A percentile compares a stretch with the other conserved stretches of the same genome.
Evolutionary conservation across 176 grass and related monocot species (phyloP).

Genomic region (Rhipidocladum racemiflorum): DNA sequence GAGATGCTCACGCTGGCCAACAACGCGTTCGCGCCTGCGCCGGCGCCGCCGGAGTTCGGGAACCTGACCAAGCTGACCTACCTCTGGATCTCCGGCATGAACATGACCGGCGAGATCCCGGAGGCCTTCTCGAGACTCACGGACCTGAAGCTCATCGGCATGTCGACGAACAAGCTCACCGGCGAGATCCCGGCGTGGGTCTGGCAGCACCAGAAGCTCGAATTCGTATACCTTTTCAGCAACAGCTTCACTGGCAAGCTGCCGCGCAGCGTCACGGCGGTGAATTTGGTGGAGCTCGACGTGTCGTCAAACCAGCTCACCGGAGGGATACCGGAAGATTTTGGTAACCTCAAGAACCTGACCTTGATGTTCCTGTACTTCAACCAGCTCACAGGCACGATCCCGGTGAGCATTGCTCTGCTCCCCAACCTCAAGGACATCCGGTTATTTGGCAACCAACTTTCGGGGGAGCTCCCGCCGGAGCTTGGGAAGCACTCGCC

Average conservation of each 20-base stretch:
- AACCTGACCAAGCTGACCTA: conserved; percentile 41
- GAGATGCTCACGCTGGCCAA: conserved; percentile 32
- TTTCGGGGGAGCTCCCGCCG: conserved; percentile 51
- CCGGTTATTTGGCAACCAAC: conserved; percentile 51
- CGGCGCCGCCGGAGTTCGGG: conserved; percentile 34
- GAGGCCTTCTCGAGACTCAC: conserved; percentile 12
- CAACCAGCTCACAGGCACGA: conserved; percentile 52
- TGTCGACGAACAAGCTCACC: conserved; percentile 30
- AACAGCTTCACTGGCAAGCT: conserved; percentile 50
- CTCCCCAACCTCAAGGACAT: conserved; percentile 37
- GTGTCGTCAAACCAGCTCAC: conserved; percentile 51
- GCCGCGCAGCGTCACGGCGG: neutral
- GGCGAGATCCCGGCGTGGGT: conserved; percentile 57
- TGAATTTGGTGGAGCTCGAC: conserved; percentile 40
- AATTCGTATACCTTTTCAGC: neutral
- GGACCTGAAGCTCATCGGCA: conserved; percentile 19
- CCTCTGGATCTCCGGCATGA: conserved; percentile 32
- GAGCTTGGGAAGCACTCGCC: conserved; percentile 65
- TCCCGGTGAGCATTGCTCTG: conserved; percentile 53
- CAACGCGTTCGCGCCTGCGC: conserved; percentile 45
- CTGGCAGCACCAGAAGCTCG: conserved; percentile 39
- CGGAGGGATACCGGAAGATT: conserved; percentile 46
- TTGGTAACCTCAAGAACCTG: conserved; percentile 46
- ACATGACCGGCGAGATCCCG: conserved; percentile 58
- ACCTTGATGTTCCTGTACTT: conserved; percentile 35